Conservation (phyloP, 306 rosid species). For the Lathyrus oleraceus region DNA sequence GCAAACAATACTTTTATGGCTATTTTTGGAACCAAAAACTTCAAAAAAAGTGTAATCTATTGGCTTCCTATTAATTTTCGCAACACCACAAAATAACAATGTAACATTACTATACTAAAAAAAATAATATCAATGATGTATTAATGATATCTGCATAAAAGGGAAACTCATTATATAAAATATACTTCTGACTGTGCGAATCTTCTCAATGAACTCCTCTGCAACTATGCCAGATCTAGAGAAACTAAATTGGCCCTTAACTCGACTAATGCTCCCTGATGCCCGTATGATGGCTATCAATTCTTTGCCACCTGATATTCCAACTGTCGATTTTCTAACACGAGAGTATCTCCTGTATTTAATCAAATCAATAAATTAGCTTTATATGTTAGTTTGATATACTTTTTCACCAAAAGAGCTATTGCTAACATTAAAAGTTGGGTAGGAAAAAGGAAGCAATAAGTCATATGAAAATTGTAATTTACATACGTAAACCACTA, state of each 20-base stretch:
- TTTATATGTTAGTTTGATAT: neutral
- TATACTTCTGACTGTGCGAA: slow-evolving; percentile 80
- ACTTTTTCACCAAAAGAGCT: slow-evolving; percentile 8
- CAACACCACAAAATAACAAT: neutral
- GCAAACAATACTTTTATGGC: slow-evolving; percentile 9
- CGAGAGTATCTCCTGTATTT: slow-evolving; percentile 69
- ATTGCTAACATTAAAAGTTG: neutral
- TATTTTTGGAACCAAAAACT: neutral
- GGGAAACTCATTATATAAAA: slow-evolving; percentile 11
- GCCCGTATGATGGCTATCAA: slow-evolving; percentile 87
- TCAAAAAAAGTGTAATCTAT: slow-evolving; percentile 14
- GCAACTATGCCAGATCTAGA: slow-evolving; percentile 74
- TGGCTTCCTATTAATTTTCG: slow-evolving; percentile 9
- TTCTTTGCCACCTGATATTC: slow-evolving; percentile 77
- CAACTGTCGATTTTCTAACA: slow-evolving; percentile 78
- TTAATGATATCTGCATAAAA: slow-evolving; percentile 22
- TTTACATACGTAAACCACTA: slow-evolving; percentile 18
- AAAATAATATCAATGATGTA: slow-evolving; percentile 9
- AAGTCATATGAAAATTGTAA: slow-evolving; percentile 27
- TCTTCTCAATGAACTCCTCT: slow-evolving; percentile 87
- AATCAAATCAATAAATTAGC: slow-evolving; percentile 8
- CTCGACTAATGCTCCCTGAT: slow-evolving; percentile 89
- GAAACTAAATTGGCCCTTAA: slow-evolving; percentile 51
- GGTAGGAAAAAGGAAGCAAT: slow-evolving; percentile 9
- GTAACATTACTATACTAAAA: neutral